Percentiles rank a stretch among this genome's conserved stretches.
Conservation (phyloP, 169 alveolate species). For the Toxoplasma gondii region DNA sequence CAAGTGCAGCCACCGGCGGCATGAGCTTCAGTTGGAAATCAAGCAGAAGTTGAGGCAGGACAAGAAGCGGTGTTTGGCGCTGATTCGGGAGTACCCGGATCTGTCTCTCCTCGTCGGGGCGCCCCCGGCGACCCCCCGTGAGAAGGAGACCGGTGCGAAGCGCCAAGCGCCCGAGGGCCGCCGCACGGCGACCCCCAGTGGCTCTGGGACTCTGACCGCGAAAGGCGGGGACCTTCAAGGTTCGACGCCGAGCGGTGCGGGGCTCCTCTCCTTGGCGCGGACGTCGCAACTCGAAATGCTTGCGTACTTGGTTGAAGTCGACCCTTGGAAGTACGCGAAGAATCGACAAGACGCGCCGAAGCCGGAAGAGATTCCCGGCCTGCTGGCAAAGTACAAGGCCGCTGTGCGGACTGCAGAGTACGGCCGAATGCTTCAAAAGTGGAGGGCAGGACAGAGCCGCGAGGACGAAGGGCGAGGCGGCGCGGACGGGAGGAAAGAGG, state of each 20-base stretch:
- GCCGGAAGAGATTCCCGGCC: slow-evolving; percentile 22
- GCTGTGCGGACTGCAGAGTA: slow-evolving; percentile 38
- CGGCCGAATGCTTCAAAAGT: slow-evolving; percentile 2
- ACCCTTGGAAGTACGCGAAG: slow-evolving; percentile 61
- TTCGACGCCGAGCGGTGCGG: neutral
- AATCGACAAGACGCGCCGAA: slow-evolving; percentile 56
- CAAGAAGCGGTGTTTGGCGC: slow-evolving; percentile 32
- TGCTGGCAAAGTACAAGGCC: slow-evolving; percentile 42
- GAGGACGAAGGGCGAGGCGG: neutral
- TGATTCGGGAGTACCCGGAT: slow-evolving; percentile 38
- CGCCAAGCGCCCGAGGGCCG: neutral
- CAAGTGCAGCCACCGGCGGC: slow-evolving; percentile 59
- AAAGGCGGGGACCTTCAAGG: neutral
- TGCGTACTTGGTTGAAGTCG: slow-evolving; percentile 47
- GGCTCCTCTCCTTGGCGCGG: slow-evolving; percentile 40
- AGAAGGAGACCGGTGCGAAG: neutral
- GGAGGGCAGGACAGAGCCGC: slow-evolving; percentile 26
- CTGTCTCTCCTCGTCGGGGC: slow-evolving; percentile 19
- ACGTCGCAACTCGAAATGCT: slow-evolving; percentile 52
- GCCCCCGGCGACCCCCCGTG: neutral
- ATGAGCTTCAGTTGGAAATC: slow-evolving; percentile 47
- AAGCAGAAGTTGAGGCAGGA: slow-evolving; percentile 29
- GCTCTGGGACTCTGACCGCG: neutral
- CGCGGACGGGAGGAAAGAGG: neutral
- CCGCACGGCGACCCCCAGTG: neutral